These are phyloP conservation scores for Neurospora africana DNA, from an alignment of 495 filamentous ascomycete genomes.

Conservation along the genomic window DNA sequence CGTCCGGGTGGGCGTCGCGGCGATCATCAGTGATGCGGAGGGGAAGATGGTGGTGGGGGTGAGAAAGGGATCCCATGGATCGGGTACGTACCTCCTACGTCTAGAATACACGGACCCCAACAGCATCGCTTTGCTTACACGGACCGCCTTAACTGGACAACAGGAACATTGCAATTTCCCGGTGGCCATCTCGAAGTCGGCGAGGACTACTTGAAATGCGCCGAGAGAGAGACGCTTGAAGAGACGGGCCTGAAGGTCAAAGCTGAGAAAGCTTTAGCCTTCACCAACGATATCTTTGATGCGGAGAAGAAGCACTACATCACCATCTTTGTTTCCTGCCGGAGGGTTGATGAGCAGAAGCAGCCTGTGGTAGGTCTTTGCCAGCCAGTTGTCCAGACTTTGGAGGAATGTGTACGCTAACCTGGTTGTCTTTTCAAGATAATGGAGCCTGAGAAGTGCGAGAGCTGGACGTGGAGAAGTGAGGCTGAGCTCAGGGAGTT, in stretches of 20 bases:
- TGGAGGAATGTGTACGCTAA: not conserved
- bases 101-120: too few relatives aligned
- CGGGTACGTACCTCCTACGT: conserved; percentile 18
- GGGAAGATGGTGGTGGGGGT: conserved; percentile 30
- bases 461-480: conserved; percentile 49
- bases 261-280: conserved; percentile 37
- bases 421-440: conserved; percentile 13
- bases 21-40: conserved; percentile 23
- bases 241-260: conserved; percentile 51
- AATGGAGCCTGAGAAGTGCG: conserved; percentile 57
- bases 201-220: conserved; percentile 47
- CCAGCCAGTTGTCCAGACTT: not conserved
- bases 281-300: conserved; percentile 51
- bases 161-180: conserved; percentile 52
- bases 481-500: conserved; percentile 36
- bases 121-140: not conserved
- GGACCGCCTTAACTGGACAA: not conserved
- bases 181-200: conserved; percentile 61
- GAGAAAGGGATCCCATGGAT: conserved; percentile 31
- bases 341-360: conserved; percentile 26
- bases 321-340: conserved; percentile 49
- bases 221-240: conserved; percentile 53
- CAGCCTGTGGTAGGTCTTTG: conserved; percentile 38
- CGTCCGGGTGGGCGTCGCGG: conserved; percentile 31
- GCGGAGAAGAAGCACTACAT: conserved; percentile 50